Base-by-base conservation (phyloP, 805 yeast genomes). In the Hanseniaspora lindneri region DNA sequence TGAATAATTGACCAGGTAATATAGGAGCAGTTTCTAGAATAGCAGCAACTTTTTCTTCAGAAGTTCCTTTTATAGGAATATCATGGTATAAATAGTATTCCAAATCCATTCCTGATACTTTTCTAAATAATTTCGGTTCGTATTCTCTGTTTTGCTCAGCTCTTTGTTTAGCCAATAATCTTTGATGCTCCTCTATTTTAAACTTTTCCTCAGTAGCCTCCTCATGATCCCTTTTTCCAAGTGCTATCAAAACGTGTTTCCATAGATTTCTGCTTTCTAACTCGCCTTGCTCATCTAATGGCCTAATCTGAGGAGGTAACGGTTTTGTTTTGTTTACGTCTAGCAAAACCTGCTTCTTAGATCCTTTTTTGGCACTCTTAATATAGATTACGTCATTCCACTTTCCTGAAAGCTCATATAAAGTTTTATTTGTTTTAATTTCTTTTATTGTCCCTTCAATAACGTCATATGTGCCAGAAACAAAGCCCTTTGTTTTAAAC, bases 401-500 rank as follows among this genome's bases (percentile, higher is more conserved):
- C 64, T 92, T 89, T 13, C 98, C 98, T 10, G 80, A 57, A 33
- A 89, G 70, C 55, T 77, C 83, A 59, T 69, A 86, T 30, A 80
- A 62, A 2, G 25, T 30, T 2, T 68, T 68, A 54, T 80, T 77
- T 19, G 76, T 77, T 2, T 71, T 64, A 25, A 69, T 57, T 42
- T 74, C 72, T 58, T 73, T 77, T 47, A 88, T 71, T 4, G 62
- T 64, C 47, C 97, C 98, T 55, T 76, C 81, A 54, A 92, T 83
- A 7, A 83, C 83, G 62, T 92, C 94, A 64, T 89, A 92, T 3
- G 89, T 75, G 19, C 98, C 98, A 20, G 88, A 74, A 37, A 92
- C 83, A 60, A 87, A 83, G 1, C 98, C 98, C 64, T 92, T 92
- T 5, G 92, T 83, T 62, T 92, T 88, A 67, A 92, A 92, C 55